Evolutionary conservation across 2,329 filamentous ascomycete species (phyloP), one percentile per base, ranked within the genome.

Genomic region (Geosmithia flava): DNA sequence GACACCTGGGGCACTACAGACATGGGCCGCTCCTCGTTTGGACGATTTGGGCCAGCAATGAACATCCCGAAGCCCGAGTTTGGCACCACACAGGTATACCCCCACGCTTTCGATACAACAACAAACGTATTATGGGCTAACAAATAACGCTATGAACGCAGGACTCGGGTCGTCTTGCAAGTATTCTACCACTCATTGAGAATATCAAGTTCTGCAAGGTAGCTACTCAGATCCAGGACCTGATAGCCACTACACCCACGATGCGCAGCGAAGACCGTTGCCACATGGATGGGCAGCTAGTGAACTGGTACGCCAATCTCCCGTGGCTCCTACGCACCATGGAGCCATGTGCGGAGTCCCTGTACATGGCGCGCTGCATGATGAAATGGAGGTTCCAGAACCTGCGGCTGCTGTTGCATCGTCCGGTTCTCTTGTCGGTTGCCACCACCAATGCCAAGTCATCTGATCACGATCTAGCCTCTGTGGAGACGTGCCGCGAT

Each of bases 351-450:
- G 80, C 83, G 0, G 81, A 86, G 54, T 78, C 82, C 2, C 74
- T 89, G 17, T 80, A 79, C 53, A 82, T 83, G 45, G 78, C 82
- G 1, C 75, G 85, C 46, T 80, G 80, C 53, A 76, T 89, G 55
- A 87, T 89, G 81, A 85, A 86, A 61, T 90, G 85, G 86, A 76
- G 85, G 15, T 90, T 86, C 59, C 81, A 86, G 58, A 88, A 87
- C 55, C 74, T 88, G 44, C 81, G 85, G 44, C 83, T 89, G 64
- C 74, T 90, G 1, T 75, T 90, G 20, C 82, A 89, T 61, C 74
- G 86, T 2, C 85, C 85, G 0, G 80, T 83, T 0, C 70, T 91
- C 2, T 72, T 90, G 6, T 83, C 78, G 64, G 67, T 85, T 57
- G 71, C 80, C 58, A 70, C 75, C 55, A 70, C 75, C 59, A 54